Conservation (phyloP, 805 yeast genomes). For the Kodamaea kaohsiungensis region DNA sequence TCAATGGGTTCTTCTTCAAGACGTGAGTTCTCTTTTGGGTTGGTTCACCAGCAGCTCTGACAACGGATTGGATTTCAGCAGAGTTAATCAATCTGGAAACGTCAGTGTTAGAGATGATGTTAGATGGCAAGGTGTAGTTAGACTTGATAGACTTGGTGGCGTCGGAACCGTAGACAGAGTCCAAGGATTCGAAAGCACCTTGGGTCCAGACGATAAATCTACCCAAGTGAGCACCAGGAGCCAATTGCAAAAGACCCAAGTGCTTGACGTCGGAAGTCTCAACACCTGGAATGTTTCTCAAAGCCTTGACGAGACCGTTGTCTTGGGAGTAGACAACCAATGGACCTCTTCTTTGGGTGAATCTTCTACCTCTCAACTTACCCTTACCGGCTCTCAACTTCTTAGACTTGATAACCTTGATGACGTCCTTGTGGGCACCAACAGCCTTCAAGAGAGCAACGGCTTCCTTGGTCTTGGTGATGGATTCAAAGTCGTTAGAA, state of each 20-base stretch:
- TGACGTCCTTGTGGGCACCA: conserved; percentile 98
- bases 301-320: conserved; percentile 96
- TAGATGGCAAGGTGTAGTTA: conserved; percentile 88
- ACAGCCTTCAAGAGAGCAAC: conserved; percentile 96
- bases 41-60: conserved; percentile 94
- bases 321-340: conserved; percentile 97
- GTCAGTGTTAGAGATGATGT: conserved; percentile 95
- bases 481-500: conserved; percentile 86
- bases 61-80: conserved; percentile 97
- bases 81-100: conserved; percentile 97
- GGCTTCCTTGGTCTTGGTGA: conserved; percentile 97
- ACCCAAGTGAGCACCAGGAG: conserved; percentile 99
- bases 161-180: conserved; percentile 96
- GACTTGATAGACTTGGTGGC: conserved; percentile 80
- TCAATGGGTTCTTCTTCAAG: conserved; percentile 84
- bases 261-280: conserved; percentile 92
- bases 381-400: conserved; percentile 99
- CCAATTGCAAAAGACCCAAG: conserved; percentile 95
- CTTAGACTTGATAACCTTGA: conserved; percentile 98
- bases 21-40: conserved; percentile 97
- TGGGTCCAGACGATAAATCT: conserved; percentile 99
- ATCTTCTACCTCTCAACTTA: conserved; percentile 99
- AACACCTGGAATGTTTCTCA: conserved; percentile 99
- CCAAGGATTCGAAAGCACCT: conserved; percentile 95
- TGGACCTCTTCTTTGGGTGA: conserved; percentile 99